A percentile compares a stretch with the other conserved stretches of the same genome.
These are phyloP conservation scores for Solanum neorickii DNA, from an alignment of 257 asterid species.

Conservation along the genomic window DNA sequence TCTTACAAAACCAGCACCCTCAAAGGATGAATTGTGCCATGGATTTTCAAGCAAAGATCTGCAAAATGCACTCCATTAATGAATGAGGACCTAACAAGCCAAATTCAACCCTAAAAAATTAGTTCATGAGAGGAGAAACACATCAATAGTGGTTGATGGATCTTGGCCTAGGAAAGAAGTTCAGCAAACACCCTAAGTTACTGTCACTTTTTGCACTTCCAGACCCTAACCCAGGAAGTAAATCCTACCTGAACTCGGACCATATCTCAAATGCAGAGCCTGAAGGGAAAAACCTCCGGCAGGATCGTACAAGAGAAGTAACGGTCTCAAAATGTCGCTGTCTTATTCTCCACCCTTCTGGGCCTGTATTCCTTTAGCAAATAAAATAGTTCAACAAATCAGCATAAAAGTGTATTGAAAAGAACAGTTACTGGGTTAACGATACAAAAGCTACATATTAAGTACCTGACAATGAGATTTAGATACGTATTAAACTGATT, in stretches of 20 bases:
- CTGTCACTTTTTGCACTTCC: neutral
- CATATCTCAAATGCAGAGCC: constrained; percentile 90
- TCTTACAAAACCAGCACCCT: constrained; percentile 90
- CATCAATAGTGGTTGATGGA: neutral
- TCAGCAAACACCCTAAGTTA: neutral
- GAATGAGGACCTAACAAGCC: neutral
- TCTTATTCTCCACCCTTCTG: constrained; percentile 97
- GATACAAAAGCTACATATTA: neutral
- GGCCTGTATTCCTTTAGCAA: constrained; percentile 79
- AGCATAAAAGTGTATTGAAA: neutral
- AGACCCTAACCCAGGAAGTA: neutral
- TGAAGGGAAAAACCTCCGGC: constrained; percentile 84
- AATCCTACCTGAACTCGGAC: constrained; percentile 78
- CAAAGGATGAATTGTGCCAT: constrained; percentile 93
- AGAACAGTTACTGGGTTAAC: neutral
- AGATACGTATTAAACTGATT: neutral
- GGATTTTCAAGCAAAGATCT: constrained; percentile 91
- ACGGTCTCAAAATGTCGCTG: constrained; percentile 84
- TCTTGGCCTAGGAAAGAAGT: neutral
- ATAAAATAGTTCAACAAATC: neutral
- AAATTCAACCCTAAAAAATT: neutral
- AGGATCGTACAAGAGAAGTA: constrained; percentile 81
- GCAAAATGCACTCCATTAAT: constrained; percentile 21
- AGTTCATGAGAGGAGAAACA: neutral
- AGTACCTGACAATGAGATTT: neutral